Base-by-base conservation (phyloP, 2,329 filamentous ascomycete genomes). In the Paecilomyces dactylethromorphus region DNA sequence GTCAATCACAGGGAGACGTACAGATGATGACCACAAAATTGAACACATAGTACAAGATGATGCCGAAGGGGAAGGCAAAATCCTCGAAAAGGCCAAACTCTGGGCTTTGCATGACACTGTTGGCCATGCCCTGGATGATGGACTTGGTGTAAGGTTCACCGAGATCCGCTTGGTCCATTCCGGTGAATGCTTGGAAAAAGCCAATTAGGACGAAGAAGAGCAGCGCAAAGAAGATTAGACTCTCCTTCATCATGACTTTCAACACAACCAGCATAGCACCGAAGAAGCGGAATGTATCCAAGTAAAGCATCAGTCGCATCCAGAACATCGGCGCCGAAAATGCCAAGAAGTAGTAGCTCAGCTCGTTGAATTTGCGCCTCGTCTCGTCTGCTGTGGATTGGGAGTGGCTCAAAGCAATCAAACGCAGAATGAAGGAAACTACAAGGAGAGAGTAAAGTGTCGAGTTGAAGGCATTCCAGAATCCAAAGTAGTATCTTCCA, bases 281-380 rank as follows among this genome's bases (percentile, higher is more conserved):
- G 68, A 99, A 99, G 80, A 99, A 99, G 58, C 90, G 87, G 81
- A 96, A 84, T 0, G 89, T 91, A 75, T 99, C 94, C 18, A 99
- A 84, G 71, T 97, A 99, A 6, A 99, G 84, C 62, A 99, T 78
- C 60, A 99, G 82, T 3, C 94, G 89, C 70, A 87, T 89, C 93
- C 94, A 99, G 75, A 99, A 97, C 90, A 99, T 90, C 0, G 94
- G 94, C 0, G 94, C 92, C 2, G 88, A 87, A 73, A 97, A 96
- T 10, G 94, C 92, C 24, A 99, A 79, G 71, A 97, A 92, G 75
- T 96, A 96, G 76, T 99, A 99, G 71, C 89, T 92, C 21, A 97
- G 78, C 59, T 85, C 81, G 72, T 95, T 97, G 74, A 87, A 91
- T 50, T 84, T 76, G 22, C 76, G 73, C 35, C 91, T 84, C 45